Percentiles rank a stretch among this genome's conserved stretches.
Conservation (phyloP, 139 green algal species). For the Gonium pectorale region DNA sequence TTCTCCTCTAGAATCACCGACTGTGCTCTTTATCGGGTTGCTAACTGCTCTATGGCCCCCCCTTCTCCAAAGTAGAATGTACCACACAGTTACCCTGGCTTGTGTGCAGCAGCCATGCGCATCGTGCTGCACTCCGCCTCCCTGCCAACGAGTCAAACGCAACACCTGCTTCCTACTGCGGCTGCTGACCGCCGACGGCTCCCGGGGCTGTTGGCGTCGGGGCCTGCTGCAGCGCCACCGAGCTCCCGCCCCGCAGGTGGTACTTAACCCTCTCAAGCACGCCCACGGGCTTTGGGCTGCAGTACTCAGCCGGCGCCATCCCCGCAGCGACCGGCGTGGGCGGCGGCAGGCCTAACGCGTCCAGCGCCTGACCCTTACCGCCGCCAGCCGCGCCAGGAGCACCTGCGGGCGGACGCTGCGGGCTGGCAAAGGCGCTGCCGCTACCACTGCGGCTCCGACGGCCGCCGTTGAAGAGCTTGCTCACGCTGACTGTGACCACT, state of each 20-base stretch:
- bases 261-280: slow-evolving; percentile 35
- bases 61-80: too few species aligned
- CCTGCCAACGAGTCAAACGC: too few species aligned
- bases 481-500: background rate
- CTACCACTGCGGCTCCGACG: background rate
- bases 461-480: background rate
- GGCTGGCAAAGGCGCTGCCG: slow-evolving; percentile 13
- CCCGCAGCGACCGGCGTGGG: background rate
- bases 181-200: background rate
- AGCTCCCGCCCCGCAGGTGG: slow-evolving; percentile 12
- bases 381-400: background rate
- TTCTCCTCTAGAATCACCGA: too few species aligned
- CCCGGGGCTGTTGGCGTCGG: too few species aligned
- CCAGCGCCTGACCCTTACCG: background rate
- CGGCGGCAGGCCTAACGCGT: slow-evolving; percentile 31
- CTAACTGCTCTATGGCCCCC: too few species aligned
- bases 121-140: too few species aligned
- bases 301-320: background rate
- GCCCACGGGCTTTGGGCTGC: slow-evolving; percentile 2
- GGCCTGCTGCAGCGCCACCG: background rate
- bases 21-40: too few species aligned
- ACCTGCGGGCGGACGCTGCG: background rate
- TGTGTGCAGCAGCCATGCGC: too few species aligned
- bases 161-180: too few species aligned
- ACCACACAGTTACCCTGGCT: too few species aligned